A percentile compares a stretch with the other conserved stretches of the same genome.
phyloP scores from a whole-genome alignment of 768 basidiomycete genomes.

The Leccinum olivaceopallidum region DNA sequence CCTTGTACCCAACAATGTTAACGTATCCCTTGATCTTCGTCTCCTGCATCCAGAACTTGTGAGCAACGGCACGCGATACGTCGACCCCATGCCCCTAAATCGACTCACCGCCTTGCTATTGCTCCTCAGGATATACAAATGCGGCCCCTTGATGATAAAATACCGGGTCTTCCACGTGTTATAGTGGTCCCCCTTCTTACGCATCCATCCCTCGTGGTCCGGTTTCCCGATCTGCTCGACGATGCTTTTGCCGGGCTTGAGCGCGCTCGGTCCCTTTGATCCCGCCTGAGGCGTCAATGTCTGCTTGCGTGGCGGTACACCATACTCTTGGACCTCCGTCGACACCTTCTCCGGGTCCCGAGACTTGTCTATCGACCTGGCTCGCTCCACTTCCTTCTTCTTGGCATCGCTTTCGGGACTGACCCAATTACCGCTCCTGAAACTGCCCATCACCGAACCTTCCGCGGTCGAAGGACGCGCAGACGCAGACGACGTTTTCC shows the following conservation, averaged over 20 bases:
- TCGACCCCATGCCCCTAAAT: neutral
- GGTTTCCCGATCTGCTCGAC: constrained; percentile 88
- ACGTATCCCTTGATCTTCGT: constrained; percentile 96
- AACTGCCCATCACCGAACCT: constrained; percentile 29
- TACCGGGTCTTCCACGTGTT: constrained; percentile 91
- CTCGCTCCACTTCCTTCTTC: constrained; percentile 22
- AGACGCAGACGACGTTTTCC: constrained; percentile 44
- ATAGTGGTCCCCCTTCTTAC: constrained; percentile 93
- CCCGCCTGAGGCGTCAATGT: constrained; percentile 35
- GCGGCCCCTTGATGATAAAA: constrained; percentile 89
- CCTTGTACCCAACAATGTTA: constrained; percentile 88
- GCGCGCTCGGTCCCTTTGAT: constrained; percentile 33
- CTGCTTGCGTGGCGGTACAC: constrained; percentile 59
- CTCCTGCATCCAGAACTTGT: constrained; percentile 53
- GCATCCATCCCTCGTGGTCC: constrained; percentile 92
- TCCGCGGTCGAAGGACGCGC: constrained; percentile 44
- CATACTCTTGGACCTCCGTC: constrained; percentile 32
- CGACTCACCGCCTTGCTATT: constrained; percentile 51
- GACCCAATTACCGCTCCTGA: constrained; percentile 25
- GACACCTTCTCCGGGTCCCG: constrained; percentile 24
- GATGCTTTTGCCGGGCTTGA: constrained; percentile 69
- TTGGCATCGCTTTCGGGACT: constrained; percentile 21
- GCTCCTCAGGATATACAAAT: constrained; percentile 85
- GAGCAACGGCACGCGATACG: neutral
- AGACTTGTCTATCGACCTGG: constrained; percentile 23